Conservation (phyloP, 805 yeast genomes). For the Pichia occidentalis region DNA sequence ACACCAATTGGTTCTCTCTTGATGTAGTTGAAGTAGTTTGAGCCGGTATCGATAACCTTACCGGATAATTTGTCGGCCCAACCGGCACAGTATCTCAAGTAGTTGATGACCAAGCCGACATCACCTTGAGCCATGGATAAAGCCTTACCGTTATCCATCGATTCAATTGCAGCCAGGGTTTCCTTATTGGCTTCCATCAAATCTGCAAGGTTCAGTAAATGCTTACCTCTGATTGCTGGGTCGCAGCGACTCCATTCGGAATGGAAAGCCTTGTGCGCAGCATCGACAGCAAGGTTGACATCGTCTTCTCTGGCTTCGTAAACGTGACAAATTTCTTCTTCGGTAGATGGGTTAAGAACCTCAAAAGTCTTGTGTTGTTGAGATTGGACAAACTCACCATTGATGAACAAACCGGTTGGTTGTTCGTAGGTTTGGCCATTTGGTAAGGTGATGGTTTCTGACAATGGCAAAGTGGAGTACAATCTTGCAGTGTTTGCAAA, state of each 20-base stretch:
- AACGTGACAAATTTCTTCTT: conserved; percentile 59
- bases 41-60: conserved; percentile 66
- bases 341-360: conserved; percentile 63
- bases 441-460: conserved; percentile 30
- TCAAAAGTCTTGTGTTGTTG: conserved; percentile 52
- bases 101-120: conserved; percentile 59
- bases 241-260: conserved; percentile 59
- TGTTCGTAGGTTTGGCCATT: conserved; percentile 30
- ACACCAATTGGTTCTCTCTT: conserved; percentile 91
- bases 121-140: conserved; percentile 66
- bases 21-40: conserved; percentile 67
- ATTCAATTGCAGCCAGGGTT: conserved; percentile 70
- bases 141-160: conserved; percentile 88
- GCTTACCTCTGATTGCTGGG: conserved; percentile 60
- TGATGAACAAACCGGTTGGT: conserved; percentile 56
- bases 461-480: conserved; percentile 20
- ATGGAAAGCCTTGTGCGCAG: conserved; percentile 74
- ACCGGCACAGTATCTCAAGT: conserved; percentile 82
- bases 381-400: conserved; percentile 55
- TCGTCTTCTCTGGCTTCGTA: conserved; percentile 76
- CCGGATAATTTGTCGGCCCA: conserved; percentile 87
- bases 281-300: conserved; percentile 77
- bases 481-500: conserved; percentile 9
- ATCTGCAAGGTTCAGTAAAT: conserved; percentile 68
- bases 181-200: conserved; percentile 67